These are phyloP conservation scores for Boletus semigastroideus DNA, from an alignment of 1,284 basidiomycete species.

Conservation along the genomic window DNA sequence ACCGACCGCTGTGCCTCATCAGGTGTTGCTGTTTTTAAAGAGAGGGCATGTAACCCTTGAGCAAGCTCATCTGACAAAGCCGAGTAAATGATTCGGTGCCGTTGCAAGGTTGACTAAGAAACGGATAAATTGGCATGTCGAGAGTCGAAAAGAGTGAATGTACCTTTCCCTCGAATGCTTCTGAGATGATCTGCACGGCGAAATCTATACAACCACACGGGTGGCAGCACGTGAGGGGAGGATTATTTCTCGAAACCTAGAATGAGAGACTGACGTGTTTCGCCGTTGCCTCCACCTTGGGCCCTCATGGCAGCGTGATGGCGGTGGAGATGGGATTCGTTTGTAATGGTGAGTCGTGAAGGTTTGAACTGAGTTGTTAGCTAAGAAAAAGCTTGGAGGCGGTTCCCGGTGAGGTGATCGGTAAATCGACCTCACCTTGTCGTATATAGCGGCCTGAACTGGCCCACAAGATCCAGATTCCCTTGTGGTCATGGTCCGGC, in stretches of 20 bases:
- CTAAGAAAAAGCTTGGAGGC: constrained; percentile 37
- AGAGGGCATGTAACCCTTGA: constrained; percentile 71
- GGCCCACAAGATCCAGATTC: constrained; percentile 36
- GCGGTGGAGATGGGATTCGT: constrained; percentile 76
- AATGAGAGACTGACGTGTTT: constrained; percentile 61
- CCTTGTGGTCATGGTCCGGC: constrained; percentile 28
- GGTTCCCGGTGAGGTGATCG: constrained; percentile 22
- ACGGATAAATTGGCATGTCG: constrained; percentile 5
- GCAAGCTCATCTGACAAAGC: constrained; percentile 67
- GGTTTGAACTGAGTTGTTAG: constrained; percentile 58
- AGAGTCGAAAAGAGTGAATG: constrained; percentile 11
- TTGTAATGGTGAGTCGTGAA: constrained; percentile 57
- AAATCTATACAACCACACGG: constrained; percentile 54
- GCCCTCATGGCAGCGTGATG: constrained; percentile 76
- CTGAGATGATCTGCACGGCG: constrained; percentile 67
- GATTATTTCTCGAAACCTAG: constrained; percentile 13
- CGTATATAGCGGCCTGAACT: constrained; percentile 47
- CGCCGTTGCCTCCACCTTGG: constrained; percentile 57
- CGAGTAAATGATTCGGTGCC: constrained; percentile 74
- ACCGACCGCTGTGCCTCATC: constrained; percentile 43
- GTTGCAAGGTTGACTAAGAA: constrained; percentile 65
- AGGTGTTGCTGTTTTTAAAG: constrained; percentile 70
- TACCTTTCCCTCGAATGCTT: constrained; percentile 72
- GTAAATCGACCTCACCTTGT: constrained; percentile 47
- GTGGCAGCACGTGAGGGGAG: constrained; percentile 27